Base-by-base conservation (phyloP, 2,329 filamentous ascomycete species). In the Fusarium sp. region DNA sequence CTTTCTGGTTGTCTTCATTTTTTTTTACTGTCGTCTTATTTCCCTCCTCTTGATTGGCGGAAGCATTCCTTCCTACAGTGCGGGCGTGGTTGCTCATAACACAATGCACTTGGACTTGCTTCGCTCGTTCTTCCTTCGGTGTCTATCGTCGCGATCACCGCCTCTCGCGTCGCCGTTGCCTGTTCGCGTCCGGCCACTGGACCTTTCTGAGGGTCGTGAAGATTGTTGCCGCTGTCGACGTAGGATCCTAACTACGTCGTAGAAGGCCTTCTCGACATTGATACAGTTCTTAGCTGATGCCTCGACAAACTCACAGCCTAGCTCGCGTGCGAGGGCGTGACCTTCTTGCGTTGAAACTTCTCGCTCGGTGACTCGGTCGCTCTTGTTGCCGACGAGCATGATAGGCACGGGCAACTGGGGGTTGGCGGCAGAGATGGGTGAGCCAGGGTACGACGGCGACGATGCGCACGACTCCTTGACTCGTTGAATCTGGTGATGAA, bases 371-470 rank as follows among this genome's bases (percentile, higher is more conserved):
- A 97, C 95, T 79, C 97, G 90, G 85, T 99, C 97, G 85, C 95
- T 97, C 87, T 99, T 99, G 88, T 99, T 98, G 76, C 97, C 97
- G 38, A 99, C 97, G 33, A 99, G 89, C 97, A 99, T 98, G 79
- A 99, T 94, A 56, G 97, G 97, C 17, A 97, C 95, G 22, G 93
- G 93, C 72, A 90, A 88, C 72, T 90, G 90, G 30, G 90, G 85
- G 82, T 83, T 84, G 80, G 86, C 84, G 78, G 90, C 78, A 81
- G 92, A 85, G 78, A 94, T 88, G 59, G 93, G 93, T 27, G 93
- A 95, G 71, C 93, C 93, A 9, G 92, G 91, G 78, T 94, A 95
- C 32, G 92, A 93, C 9, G 93, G 92, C 27, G 93, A 95, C 52
- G 92, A 91, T 58, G 92, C 89, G 77, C 91, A 91, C 2, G 95